Evolutionary conservation across 2,329 filamentous ascomycete genomes (phyloP), one percentile per base, ranked within the genome.

Genomic region (Botrytis galanthina): DNA sequence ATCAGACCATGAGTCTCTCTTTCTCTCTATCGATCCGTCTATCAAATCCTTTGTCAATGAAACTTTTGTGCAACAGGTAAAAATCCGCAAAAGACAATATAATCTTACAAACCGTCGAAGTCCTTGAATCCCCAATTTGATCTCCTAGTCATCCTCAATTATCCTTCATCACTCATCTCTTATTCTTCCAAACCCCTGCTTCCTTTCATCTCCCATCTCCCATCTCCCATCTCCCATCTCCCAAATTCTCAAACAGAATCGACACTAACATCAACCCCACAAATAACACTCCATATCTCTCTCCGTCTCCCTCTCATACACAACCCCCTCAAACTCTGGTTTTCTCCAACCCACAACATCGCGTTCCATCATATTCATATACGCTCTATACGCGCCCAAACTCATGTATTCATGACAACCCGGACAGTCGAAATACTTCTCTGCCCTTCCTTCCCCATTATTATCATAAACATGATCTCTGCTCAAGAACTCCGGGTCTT

Each of bases 391-490:
- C 35, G 66, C 48, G 22, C 18, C 48, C 48, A 69, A 69, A 32
- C 66, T 57, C 66, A 69, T 69, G 4, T n/a, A 35, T 10, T 26
- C 48, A 69, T 42, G 66, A 69, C 66, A 69, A 42, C 66, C 66
- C 5, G 66, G 18, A 69, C 66, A 69, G 22, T 69, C 57, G n/a
- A 69, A 69, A 42, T 69, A 37, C 29, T 32, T 29, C n/a, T 57
- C 66, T 9, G n/a, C n/a, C 14, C 16, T 18, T 6, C 20, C 37
- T 22, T 18, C n/a, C 8, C 37, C 37, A 32, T 3, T 14, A 57
- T 57, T 51, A n/a, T 57, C 35, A 39, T 48, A 69, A 69, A 42
- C n/a, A 10, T 69, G 66, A 32, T 22, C n/a, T 32, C 18, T 29
- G 18, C 9, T 7, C 22, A 57, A 69, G 18, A 57, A 57, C 0